Evolutionary conservation across 2,329 filamentous ascomycete genomes (phyloP), one percentile per base, ranked within the genome.

Genomic region (Arthrobotrys musiformis): DNA sequence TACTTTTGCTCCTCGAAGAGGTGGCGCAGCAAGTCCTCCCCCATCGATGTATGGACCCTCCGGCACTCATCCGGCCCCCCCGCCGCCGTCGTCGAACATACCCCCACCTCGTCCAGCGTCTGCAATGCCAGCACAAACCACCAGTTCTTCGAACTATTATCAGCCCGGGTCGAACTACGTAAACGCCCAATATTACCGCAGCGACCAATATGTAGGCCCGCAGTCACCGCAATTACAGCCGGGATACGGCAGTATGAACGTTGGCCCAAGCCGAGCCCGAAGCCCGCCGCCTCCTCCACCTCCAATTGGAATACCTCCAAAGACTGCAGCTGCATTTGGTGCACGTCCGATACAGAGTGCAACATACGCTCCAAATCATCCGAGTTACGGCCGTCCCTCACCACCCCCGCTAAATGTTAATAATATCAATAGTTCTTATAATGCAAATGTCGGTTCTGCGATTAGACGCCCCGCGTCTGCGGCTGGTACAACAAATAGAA

Each of bases 151-250:
- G 46, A 37, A 63, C 17, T 78, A 61, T 33, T 78, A 78, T 22
- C 74, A 70, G 17, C 7, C 54, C 6, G 64, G 60, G 8, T 69
- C 63, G 8, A 67, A 72, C 37, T 78, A 78, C 33, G 74, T 78
- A 19, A 78, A 78, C 19, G 74, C 74, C 7, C 74, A 78, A 35
- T 78, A 78, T 46, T 78, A 78, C 50, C 66, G 61, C n/a, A 58
- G 72, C 24, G 73, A 70, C 11, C 70, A 68, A 26, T 75, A 75
- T 37, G 28, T 50, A 11, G 30, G 40, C 24, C 72, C 72, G 30
- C 64, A 70, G 26, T 76, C 72, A 19, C 72, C 72, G 11, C 64
- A 64, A 11, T 44, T 64, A 26, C 74, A 69, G 48, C 68, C 74
- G 17, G 61, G 66, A 22, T 70, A 70, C 44, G 61, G 67, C 24